phyloP scores from a whole-genome alignment of 2,329 filamentous ascomycete genomes.

The Sclerotinia minor region DNA sequence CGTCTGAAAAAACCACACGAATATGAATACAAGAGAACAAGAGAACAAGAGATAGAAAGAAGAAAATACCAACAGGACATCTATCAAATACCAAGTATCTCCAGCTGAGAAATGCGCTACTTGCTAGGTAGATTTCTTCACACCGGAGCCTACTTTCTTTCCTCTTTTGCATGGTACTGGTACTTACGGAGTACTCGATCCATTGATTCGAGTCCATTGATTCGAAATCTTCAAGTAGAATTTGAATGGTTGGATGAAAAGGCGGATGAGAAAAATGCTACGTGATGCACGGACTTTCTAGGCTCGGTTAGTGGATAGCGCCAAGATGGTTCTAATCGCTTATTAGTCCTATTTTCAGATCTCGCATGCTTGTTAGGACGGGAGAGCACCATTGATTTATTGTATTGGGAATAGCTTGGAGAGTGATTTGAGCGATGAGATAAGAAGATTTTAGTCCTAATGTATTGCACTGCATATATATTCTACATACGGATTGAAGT shows the following conservation, averaged over 20 bases:
- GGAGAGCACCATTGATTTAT: neutral
- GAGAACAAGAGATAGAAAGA: neutral
- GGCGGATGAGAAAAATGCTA: neutral
- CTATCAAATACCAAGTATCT: neutral
- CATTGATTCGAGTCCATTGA: neutral
- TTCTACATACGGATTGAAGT: neutral
- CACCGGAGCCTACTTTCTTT: neutral
- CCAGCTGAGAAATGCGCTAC: constrained; percentile 4
- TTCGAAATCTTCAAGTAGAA: neutral
- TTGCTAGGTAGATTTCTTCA: neutral
- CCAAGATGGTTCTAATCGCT: neutral
- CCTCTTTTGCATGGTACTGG: neutral
- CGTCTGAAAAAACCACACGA: neutral
- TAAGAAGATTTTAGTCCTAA: neutral
- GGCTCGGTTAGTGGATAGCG: constrained; percentile 6
- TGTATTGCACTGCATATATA: neutral
- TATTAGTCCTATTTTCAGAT: constrained; percentile 1
- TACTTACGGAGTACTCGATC: neutral
- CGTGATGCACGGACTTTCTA: neutral
- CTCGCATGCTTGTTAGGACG: neutral
- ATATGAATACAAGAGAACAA: neutral
- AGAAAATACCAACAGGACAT: neutral
- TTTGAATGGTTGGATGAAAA: constrained; percentile 15
- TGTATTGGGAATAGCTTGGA: neutral
- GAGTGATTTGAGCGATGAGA: neutral